Evolutionary conservation across 352 stramenopile species (phyloP), one percentile per base, ranked within the genome.

Genomic region (Pilasporangium apinafurcum): DNA sequence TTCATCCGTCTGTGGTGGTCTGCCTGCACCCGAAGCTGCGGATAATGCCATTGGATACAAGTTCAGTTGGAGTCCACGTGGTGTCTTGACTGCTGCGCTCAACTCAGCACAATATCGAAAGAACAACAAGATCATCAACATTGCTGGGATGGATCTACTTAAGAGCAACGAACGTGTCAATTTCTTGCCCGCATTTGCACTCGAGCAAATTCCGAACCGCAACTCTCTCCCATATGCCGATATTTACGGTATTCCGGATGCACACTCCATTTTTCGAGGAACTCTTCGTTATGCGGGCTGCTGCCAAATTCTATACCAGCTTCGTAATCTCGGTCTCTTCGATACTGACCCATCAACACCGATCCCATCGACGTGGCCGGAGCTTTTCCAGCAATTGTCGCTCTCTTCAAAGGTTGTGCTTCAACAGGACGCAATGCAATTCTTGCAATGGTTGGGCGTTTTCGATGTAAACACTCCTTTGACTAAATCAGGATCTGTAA

Each of bases 41-140:
- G 84, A 98, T 57, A 98, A 98, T 52, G 81, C 92, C 17, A 92
- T 98, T 37, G 86, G 83, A 18, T 98, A 98, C 74, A 98, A 98
- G 65, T 98, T 98, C 58, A 97, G 87, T 45, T 98, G 95, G 95
- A 97, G 83, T 41, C 95, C 95, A 26, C 86, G 86, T 24, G 95
- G 94, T 29, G 95, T 98, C 5, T 60, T 98, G n/a, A 94, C 69
- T 21, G 94, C 95, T 8, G 90, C 83, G 10, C 48, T 96, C 36
- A 98, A 98, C 62, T 55, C 81, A 26, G 91, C 95, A 8, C 65
- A 78, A 22, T 98, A 95, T 62, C 73, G 76, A 30, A 86, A 84
- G 60, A 57, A 97, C 37, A 83, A 80, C 25, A 59, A 89, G 45
- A 46, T 93, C 26, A 54, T 98, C 47, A 71, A 92, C 33, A 68